Percentiles rank a stretch among this genome's conserved stretches.
phyloP scores from a whole-genome alignment of 495 filamentous ascomycete species.

The Amphirosellinia nigrospora region DNA sequence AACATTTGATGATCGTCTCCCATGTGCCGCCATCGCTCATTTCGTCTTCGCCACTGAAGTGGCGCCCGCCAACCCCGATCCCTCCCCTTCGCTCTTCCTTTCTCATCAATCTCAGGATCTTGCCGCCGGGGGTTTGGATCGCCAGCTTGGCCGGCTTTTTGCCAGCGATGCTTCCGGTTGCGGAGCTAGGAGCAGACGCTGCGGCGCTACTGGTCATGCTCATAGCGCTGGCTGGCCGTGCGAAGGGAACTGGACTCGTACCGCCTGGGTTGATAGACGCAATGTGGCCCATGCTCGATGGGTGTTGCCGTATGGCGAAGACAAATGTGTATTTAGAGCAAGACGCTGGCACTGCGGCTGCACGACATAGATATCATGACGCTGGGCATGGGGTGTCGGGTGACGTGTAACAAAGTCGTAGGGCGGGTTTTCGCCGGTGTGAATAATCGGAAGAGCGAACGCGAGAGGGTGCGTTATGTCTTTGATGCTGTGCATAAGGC shows the following conservation, averaged over 20 bases:
- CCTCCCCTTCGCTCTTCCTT: slow-evolving; percentile 71
- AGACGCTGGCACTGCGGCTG: slow-evolving; percentile 89
- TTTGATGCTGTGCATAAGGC: slow-evolving; percentile 93
- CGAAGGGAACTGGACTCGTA: slow-evolving; percentile 71
- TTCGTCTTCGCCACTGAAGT: slow-evolving; percentile 55
- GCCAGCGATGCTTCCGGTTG: slow-evolving; percentile 46
- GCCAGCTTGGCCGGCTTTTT: slow-evolving; percentile 95
- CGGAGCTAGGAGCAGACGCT: slow-evolving; percentile 60
- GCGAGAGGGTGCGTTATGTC: slow-evolving; percentile 92
- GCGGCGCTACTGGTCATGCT: slow-evolving; percentile 76
- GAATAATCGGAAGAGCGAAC: slow-evolving; percentile 86
- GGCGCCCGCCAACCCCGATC: slow-evolving; percentile 48
- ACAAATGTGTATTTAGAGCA: slow-evolving; percentile 95
- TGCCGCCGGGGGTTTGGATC: slow-evolving; percentile 93
- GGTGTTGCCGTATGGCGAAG: slow-evolving; percentile 92
- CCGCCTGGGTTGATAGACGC: slow-evolving; percentile 57
- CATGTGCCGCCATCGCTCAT: slow-evolving; percentile 80
- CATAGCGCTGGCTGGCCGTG: slow-evolving; percentile 78
- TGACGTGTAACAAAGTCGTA: slow-evolving; percentile 94
- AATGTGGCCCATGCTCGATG: slow-evolving; percentile 61
- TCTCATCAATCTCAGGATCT: slow-evolving; percentile 87
- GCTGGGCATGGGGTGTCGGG: slow-evolving; percentile 93
- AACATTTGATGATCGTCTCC: slow-evolving; percentile 98
- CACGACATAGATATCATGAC: slow-evolving; percentile 95
- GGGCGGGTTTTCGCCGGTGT: slow-evolving; percentile 88